Conservation (phyloP, 805 yeast genomes). For the Komagataella mondaviorum region DNA sequence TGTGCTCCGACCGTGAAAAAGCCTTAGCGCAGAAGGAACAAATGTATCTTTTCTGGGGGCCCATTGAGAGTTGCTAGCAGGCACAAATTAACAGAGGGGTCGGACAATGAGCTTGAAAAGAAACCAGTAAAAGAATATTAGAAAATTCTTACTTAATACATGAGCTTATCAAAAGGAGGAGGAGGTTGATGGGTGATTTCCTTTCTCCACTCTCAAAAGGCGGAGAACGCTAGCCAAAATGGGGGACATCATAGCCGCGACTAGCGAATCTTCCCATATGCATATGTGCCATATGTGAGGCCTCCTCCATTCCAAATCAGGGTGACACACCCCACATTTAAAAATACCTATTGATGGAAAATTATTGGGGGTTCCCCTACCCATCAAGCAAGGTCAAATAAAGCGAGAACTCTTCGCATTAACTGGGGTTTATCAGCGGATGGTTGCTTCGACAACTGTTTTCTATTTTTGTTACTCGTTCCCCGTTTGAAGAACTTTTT, state of each 20-base stretch:
- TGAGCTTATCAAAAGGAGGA: background rate
- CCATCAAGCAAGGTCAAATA: background rate
- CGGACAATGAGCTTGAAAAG: background rate
- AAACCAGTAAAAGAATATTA: background rate
- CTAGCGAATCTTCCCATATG: background rate
- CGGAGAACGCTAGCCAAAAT: background rate
- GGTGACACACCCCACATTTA: too few species aligned
- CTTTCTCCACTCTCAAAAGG: background rate
- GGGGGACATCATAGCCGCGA: background rate
- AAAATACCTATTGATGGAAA: too few species aligned
- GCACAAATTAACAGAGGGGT: background rate
- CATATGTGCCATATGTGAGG: background rate
- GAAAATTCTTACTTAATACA: background rate
- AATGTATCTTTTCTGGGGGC: conserved; percentile 51
- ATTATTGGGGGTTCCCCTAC: background rate
- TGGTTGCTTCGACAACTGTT: background rate
- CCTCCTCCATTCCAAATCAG: too few species aligned
- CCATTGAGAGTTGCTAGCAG: conserved; percentile 1
- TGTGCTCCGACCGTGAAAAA: conserved; percentile 69
- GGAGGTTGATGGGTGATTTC: background rate
- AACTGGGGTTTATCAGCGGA: background rate
- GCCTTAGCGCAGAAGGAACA: conserved; percentile 75
- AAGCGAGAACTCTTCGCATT: background rate
- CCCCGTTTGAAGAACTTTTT: background rate
- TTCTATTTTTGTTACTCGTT: too few species aligned